These are phyloP conservation scores for Bipolaris gigantea DNA, from an alignment of 2,329 filamentous ascomycete species.

Conservation along the genomic window DNA sequence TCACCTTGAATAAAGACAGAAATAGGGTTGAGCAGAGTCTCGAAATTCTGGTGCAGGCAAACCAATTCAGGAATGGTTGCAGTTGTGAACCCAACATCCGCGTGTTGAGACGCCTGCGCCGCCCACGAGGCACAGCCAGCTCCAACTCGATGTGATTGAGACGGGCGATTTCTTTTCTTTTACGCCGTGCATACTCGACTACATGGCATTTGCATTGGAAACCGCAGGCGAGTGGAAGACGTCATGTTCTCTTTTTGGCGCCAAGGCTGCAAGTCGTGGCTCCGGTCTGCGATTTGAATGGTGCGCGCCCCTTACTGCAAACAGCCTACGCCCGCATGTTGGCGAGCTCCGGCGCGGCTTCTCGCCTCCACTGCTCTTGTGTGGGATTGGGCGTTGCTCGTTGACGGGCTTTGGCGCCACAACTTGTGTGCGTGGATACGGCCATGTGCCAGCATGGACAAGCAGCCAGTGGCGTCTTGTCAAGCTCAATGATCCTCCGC, in stretches of 20 bases:
- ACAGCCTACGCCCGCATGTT: neutral
- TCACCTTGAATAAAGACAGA: neutral
- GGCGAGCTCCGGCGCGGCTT: neutral
- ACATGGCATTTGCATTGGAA: no score
- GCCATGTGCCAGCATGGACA: neutral
- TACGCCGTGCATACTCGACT: no score
- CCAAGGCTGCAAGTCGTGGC: neutral
- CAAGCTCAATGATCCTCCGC: neutral
- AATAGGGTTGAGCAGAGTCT: neutral
- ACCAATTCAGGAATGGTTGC: no score
- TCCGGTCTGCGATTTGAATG: neutral
- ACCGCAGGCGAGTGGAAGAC: neutral
- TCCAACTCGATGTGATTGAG: neutral
- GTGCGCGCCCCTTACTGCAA: slow-evolving; percentile 3
- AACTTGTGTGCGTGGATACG: neutral
- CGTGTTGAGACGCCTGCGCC: neutral
- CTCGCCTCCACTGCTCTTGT: neutral
- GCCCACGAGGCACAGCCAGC: no score
- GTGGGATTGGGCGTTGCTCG: neutral
- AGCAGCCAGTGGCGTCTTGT: neutral
- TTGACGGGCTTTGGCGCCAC: neutral
- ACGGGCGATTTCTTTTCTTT: neutral
- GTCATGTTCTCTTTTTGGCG: slow-evolving; percentile 4
- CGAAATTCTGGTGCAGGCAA: no score
- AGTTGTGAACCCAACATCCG: neutral